phyloP scores from a whole-genome alignment of 2,329 filamentous ascomycete genomes.

The Aspergillus intermedius region DNA sequence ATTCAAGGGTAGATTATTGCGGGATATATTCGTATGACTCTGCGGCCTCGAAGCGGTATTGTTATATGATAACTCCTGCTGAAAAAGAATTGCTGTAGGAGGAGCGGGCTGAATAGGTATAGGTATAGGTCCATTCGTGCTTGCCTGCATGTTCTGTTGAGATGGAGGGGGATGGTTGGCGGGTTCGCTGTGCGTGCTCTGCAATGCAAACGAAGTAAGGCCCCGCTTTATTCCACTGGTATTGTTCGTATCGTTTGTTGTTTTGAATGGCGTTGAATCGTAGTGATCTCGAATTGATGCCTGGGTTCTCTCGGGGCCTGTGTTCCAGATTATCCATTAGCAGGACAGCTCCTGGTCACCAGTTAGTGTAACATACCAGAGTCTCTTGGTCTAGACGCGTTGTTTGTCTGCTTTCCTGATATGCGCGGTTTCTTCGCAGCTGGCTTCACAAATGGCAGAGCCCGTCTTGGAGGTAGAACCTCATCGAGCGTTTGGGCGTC shows the following conservation, averaged over 20 bases:
- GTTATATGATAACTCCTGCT: background rate
- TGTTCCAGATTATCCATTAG: background rate
- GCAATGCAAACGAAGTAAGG: background rate
- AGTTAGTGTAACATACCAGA: background rate
- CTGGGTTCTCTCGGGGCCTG: background rate
- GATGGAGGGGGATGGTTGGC: background rate
- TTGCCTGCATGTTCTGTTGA: background rate
- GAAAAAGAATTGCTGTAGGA: background rate
- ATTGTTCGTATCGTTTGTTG: background rate
- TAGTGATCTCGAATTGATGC: background rate
- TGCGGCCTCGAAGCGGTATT: background rate
- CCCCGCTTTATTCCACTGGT: background rate
- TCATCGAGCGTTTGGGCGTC: constrained; percentile 25
- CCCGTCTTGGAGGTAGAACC: constrained; percentile 37
- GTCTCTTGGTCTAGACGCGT: too few relatives aligned
- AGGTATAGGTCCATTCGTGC: background rate
- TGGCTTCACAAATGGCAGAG: constrained; percentile 35
- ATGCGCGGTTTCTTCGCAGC: constrained; percentile 13
- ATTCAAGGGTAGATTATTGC: too few relatives aligned
- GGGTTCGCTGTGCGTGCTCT: background rate
- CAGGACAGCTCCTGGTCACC: background rate
- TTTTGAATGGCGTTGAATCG: background rate
- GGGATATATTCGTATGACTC: too few relatives aligned
- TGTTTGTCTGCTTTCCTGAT: background rate
- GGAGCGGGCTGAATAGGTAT: background rate